phyloP scores from a whole-genome alignment of 2,329 filamentous ascomycete species.

The Akanthomyces lecanii region DNA sequence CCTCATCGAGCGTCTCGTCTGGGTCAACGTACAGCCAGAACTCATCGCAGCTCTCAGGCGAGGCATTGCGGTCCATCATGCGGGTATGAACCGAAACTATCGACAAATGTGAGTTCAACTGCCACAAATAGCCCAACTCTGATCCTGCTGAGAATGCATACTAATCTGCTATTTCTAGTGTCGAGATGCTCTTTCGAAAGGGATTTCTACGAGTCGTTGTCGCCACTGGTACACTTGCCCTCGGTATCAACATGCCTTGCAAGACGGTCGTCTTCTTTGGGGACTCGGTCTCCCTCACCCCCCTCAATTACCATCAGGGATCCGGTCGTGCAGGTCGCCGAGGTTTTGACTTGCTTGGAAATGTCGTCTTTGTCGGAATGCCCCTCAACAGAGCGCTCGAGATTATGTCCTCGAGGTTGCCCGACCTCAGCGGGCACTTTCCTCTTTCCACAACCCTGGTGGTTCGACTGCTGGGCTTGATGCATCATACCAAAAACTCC shows the following conservation, averaged over 20 bases:
- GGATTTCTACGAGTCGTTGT: slow-evolving; percentile 68
- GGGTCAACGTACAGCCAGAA: slow-evolving; percentile 45
- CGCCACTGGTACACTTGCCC: slow-evolving; percentile 69
- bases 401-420: slow-evolving; percentile 68
- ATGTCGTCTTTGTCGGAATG: slow-evolving; percentile 73
- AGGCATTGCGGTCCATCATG: slow-evolving; percentile 73
- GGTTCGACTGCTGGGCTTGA: slow-evolving; percentile 61
- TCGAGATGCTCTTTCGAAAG: slow-evolving; percentile 71
- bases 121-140: no score
- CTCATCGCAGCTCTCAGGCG: slow-evolving; percentile 59
- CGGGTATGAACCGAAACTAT: slow-evolving; percentile 75
- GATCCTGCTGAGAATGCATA: not conserved
- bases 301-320: slow-evolving; percentile 72
- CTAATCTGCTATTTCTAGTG: slow-evolving; percentile 31
- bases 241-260: slow-evolving; percentile 82
- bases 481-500: slow-evolving; percentile 62
- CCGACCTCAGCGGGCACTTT: slow-evolving; percentile 73
- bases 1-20: slow-evolving; percentile 48
- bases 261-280: slow-evolving; percentile 75
- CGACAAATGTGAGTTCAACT: slow-evolving; percentile 52
- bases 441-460: slow-evolving; percentile 71
- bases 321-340: slow-evolving; percentile 74
- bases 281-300: slow-evolving; percentile 68
- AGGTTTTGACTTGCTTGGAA: slow-evolving; percentile 76
- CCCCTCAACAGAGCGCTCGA: slow-evolving; percentile 57